Base-by-base conservation (phyloP, 176 grass and related monocot genomes). In the Cenchrus fungigraminus region DNA sequence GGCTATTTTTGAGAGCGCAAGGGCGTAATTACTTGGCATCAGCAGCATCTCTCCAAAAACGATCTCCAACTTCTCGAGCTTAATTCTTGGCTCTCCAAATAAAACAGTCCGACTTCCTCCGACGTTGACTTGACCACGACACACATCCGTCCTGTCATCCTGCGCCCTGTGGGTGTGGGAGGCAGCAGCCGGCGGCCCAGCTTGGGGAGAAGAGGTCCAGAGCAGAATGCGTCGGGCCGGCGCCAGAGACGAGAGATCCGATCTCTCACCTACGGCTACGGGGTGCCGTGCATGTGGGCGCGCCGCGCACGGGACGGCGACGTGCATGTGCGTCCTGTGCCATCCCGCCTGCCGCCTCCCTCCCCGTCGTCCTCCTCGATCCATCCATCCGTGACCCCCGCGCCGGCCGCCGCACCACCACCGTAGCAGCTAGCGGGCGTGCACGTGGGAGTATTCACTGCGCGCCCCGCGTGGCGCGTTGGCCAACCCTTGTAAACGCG, bases 371-470 rank as follows among this genome's bases (percentile, higher is more conserved):
- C 37, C 9, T 3, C 37, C 9, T 0, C 25, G 10, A 40, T 54
- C 71, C 71, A 15, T 28, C 32, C 11, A 22, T 15, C 49, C 49
- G 50, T 74, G 51, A 22, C 0, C 49, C 7, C 68, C 4, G 22
- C 1, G 22, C n/a, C 72, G 2, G 4, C 34, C 31, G 3, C 32
- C 1, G 72, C 50, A 5, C 25, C 71, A 14, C 17, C 17, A 6
- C 4, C 4, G 17, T 20, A 57, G 73, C 40, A 57, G 45, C 37
- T 19, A 11, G 29, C 28, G 22, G 20, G 22, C 12, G 15, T 6
- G 67, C 81, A 62, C 62, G 81, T 83, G 68, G 25, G 25, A 25
- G 68, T 73, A 73, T 83, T 83, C 37, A 83, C 81, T 9, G 9
- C 80, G 37, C 12, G 25, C 45, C 4, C 53, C 1, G 51, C 45